Evolutionary conservation across 2,329 filamentous ascomycete species (phyloP).

Genomic region (Setomelanomma holmii): DNA sequence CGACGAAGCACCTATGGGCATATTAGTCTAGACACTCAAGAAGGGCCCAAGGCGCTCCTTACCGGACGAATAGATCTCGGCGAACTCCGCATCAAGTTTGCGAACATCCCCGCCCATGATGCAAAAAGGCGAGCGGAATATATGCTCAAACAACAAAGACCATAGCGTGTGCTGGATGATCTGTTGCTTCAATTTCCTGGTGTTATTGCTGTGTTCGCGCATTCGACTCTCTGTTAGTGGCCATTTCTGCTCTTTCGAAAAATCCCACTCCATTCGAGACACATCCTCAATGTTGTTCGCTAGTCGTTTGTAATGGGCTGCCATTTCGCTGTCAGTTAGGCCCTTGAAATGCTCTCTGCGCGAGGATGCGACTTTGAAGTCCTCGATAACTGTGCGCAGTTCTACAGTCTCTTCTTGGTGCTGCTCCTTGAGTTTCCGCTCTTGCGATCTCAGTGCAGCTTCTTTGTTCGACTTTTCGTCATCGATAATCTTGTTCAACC

Average conservation of each 20-base stretch:
- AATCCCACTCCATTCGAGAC: constrained; percentile 20
- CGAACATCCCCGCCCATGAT: constrained; percentile 16
- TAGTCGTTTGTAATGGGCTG: constrained; percentile 8
- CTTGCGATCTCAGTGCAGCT: not conserved
- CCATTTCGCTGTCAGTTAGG: constrained; percentile 15
- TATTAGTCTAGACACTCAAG: not conserved
- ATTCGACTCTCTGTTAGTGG: constrained; percentile 12
- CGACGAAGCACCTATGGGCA: not conserved
- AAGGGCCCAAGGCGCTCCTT: not conserved
- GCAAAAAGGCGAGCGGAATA: constrained; percentile 18
- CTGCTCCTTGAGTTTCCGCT: not conserved
- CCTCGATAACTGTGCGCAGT: constrained; percentile 5
- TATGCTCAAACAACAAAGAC: constrained; percentile 10
- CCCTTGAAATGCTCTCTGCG: constrained; percentile 22
- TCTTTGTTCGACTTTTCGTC: not conserved
- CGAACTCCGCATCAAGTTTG: constrained; percentile 10
- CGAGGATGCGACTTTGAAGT: constrained; percentile 11
- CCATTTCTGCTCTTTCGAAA: constrained; percentile 6
- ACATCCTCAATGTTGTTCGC: constrained; percentile 13
- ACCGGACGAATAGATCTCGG: constrained; percentile 8
- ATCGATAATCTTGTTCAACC: not conserved
- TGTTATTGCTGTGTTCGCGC: constrained; percentile 5
- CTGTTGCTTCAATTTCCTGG: constrained; percentile 15
- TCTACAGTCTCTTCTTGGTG: not conserved
- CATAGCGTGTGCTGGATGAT: constrained; percentile 21